Percentiles rank a stretch among this genome's conserved stretches.
Evolutionary conservation across 2,329 filamentous ascomycete species (phyloP).

Genomic region (Calonectria pteridis): DNA sequence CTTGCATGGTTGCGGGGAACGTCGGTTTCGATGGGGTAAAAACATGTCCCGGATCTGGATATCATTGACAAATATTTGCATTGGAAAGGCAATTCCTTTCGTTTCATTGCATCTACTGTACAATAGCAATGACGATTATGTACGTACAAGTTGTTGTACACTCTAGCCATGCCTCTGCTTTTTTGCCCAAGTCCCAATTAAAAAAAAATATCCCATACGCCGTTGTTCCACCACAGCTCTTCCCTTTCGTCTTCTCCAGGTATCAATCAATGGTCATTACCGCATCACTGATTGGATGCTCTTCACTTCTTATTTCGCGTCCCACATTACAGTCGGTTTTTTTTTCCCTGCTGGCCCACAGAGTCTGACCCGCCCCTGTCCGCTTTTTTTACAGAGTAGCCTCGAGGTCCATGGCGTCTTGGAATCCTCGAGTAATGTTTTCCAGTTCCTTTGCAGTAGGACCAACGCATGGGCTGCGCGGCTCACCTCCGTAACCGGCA

Average conservation of each 20-base stretch:
- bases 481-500: conserved; percentile 54
- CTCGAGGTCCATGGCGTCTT: conserved; percentile 50
- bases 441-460: conserved; percentile 50
- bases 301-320: conserved; percentile 22
- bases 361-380: background rate
- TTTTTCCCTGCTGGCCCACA: background rate
- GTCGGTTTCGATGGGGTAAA: conserved; percentile 40
- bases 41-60: conserved; percentile 9
- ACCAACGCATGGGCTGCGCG: conserved; percentile 53
- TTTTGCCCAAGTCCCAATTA: conserved; percentile 10
- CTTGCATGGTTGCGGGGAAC: conserved; percentile 33
- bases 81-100: conserved; percentile 19
- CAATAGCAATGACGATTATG: conserved; percentile 30
- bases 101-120: conserved; percentile 29
- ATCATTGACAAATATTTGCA: conserved; percentile 31
- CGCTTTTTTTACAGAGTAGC: conserved; percentile 33
- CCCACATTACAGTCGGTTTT: conserved; percentile 18
- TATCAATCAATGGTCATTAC: conserved; percentile 26
- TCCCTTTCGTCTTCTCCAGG: conserved; percentile 6
- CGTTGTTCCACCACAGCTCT: conserved; percentile 12
- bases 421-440: conserved; percentile 52
- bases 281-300: conserved; percentile 36
- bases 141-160: background rate
- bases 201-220: conserved; percentile 20
- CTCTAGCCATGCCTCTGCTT: conserved; percentile 2